These are phyloP conservation scores for Colletotrichum liaoningense DNA, from an alignment of 2,329 filamentous ascomycete species.

Conservation along the genomic window DNA sequence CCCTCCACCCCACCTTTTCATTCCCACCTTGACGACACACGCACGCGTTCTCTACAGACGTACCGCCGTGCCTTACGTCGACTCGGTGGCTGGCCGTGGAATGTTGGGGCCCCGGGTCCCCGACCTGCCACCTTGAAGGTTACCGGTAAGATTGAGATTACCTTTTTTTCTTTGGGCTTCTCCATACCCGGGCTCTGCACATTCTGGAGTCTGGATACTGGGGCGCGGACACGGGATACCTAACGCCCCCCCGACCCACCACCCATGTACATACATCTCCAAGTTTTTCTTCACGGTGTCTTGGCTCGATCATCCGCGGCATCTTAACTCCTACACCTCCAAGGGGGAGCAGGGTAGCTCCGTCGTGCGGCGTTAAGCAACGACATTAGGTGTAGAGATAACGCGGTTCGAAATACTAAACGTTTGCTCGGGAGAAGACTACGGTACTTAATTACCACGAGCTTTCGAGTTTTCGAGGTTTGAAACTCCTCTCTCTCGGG, in stretches of 20 bases:
- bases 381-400: too few relatives aligned
- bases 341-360: not conserved
- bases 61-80: not conserved
- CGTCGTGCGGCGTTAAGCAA: not conserved
- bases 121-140: conserved; percentile 19
- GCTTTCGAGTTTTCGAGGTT: not conserved
- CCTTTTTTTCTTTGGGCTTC: not conserved
- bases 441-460: conserved; percentile 24
- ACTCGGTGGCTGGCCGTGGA: not conserved
- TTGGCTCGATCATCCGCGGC: not conserved
- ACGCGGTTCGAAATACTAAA: not conserved
- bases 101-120: conserved; percentile 4
- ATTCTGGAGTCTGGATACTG: too few relatives aligned
- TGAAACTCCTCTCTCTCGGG: conserved; percentile 7
- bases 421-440: not conserved
- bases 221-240: too few relatives aligned
- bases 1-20: not conserved
- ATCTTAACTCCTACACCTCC: conserved; percentile 7
- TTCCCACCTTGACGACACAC: conserved; percentile 20
- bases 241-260: not conserved
- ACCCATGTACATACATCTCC: conserved; percentile 1
- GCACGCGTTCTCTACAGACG: not conserved
- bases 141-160: not conserved
- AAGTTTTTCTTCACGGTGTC: not conserved
- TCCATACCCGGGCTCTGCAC: not conserved